A percentile compares a stretch with the other conserved stretches of the same genome.
These are phyloP conservation scores for Ascosphaera apis DNA, from an alignment of 2,329 filamentous ascomycete genomes.

Conservation along the genomic window DNA sequence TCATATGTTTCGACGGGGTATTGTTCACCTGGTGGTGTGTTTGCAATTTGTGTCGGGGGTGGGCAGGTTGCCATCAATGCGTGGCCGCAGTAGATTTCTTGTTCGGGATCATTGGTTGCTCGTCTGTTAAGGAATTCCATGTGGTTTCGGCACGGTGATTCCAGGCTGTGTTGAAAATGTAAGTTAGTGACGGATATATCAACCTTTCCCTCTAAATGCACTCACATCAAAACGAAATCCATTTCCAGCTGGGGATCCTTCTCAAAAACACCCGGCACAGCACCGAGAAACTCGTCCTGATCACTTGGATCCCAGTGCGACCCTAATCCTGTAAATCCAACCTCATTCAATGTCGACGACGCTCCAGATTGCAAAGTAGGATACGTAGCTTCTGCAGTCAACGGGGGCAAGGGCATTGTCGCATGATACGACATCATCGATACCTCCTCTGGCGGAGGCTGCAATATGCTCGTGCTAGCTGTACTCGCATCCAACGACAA, in stretches of 20 bases:
- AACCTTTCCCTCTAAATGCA: slow-evolving; percentile 1
- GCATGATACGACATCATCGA: too few relatives aligned
- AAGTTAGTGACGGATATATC: background rate
- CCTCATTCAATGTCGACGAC: too few relatives aligned
- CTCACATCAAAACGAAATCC: slow-evolving; percentile 25
- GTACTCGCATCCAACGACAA: too few relatives aligned
- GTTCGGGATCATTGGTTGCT: slow-evolving; percentile 31
- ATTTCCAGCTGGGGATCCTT: slow-evolving; percentile 23
- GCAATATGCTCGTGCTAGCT: too few relatives aligned
- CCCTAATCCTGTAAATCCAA: too few relatives aligned
- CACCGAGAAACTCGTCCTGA: too few relatives aligned
- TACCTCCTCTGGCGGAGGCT: too few relatives aligned
- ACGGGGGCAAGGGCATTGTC: too few relatives aligned
- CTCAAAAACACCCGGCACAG: slow-evolving; percentile 20
- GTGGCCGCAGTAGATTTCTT: slow-evolving; percentile 53
- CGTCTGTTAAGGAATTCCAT: slow-evolving; percentile 47
- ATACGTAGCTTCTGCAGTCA: too few relatives aligned
- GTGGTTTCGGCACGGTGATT: slow-evolving; percentile 84
- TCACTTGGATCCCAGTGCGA: too few relatives aligned
- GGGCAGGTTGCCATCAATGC: slow-evolving; percentile 85
- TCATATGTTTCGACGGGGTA: slow-evolving; percentile 58
- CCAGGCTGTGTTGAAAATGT: slow-evolving; percentile 24
- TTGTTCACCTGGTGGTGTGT: slow-evolving; percentile 27
- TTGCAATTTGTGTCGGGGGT: slow-evolving; percentile 38
- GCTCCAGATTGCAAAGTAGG: too few relatives aligned